Evolutionary conservation across 768 basidiomycete species (phyloP).

Genomic region (Royoungia palumana): DNA sequence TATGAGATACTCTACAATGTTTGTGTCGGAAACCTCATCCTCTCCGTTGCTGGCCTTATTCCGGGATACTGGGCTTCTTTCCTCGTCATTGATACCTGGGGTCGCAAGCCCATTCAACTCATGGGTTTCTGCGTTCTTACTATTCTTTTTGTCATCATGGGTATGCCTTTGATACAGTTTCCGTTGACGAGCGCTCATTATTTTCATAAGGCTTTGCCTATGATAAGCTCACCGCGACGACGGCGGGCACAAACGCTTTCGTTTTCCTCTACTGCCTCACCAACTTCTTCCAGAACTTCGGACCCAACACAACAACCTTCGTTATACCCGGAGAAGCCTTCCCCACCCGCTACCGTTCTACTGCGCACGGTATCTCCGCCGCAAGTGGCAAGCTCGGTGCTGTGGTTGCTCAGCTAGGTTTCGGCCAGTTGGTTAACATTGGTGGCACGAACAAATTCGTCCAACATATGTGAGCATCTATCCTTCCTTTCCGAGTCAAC

Average conservation of each 20-base stretch:
- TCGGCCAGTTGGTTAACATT: constrained; percentile 64
- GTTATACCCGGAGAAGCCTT: constrained; percentile 79
- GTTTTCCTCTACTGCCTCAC: constrained; percentile 84
- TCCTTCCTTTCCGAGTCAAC: background rate
- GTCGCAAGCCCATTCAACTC: constrained; percentile 78
- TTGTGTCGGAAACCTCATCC: constrained; percentile 71
- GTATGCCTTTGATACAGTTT: constrained; percentile 34
- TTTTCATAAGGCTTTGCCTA: constrained; percentile 57
- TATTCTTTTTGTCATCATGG: constrained; percentile 64
- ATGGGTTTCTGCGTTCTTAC: constrained; percentile 74
- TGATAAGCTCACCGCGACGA: constrained; percentile 49
- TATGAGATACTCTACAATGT: constrained; percentile 62
- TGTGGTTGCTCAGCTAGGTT: constrained; percentile 76
- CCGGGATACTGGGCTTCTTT: constrained; percentile 66
- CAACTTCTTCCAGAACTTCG: constrained; percentile 90
- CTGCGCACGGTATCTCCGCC: constrained; percentile 80
- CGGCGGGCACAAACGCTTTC: constrained; percentile 51
- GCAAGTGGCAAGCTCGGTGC: constrained; percentile 83
- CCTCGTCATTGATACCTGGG: constrained; percentile 72
- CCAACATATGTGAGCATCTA: constrained; percentile 57
- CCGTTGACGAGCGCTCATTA: background rate
- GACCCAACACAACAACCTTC: constrained; percentile 79
- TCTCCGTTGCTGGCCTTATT: constrained; percentile 75
- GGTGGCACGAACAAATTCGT: constrained; percentile 61
- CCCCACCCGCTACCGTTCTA: constrained; percentile 87